Evolutionary conservation across 1,284 basidiomycete species (phyloP).

Genomic region (Termitomyces sp.): DNA sequence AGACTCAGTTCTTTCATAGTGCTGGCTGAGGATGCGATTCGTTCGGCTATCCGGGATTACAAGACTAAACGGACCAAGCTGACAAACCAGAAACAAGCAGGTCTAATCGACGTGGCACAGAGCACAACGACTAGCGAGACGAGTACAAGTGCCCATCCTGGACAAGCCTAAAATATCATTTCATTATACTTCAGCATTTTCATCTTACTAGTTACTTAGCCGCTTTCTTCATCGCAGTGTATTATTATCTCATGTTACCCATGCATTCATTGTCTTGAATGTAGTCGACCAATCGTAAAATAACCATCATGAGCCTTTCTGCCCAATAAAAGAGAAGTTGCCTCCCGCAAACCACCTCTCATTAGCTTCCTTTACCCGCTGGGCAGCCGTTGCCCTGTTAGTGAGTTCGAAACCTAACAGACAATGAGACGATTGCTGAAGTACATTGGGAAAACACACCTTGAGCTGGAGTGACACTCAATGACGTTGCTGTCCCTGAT

Average conservation of each 20-base stretch:
- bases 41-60: constrained; percentile 91
- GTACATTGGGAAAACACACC: constrained; percentile 42
- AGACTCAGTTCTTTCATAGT: constrained; percentile 42
- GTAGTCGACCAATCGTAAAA: background rate
- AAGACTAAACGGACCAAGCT: constrained; percentile 66
- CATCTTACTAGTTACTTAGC: constrained; percentile 3
- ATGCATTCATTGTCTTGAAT: constrained; percentile 8
- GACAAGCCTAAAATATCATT: constrained; percentile 22
- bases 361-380: constrained; percentile 87
- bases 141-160: constrained; percentile 58
- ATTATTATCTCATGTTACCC: constrained; percentile 15
- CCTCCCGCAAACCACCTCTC: constrained; percentile 89
- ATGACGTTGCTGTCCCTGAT: constrained; percentile 85
- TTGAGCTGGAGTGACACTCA: constrained; percentile 95
- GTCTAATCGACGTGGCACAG: constrained; percentile 78
- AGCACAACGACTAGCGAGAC: constrained; percentile 63
- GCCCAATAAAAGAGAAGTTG: constrained; percentile 75
- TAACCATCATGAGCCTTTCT: constrained; percentile 46
- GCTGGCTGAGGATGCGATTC: constrained; percentile 98
- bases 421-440: constrained; percentile 12
- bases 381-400: constrained; percentile 73
- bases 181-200: constrained; percentile 1
- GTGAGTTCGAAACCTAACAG: constrained; percentile 79
- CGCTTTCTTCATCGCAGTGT: constrained; percentile 11
- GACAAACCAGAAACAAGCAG: constrained; percentile 47